Evolutionary conservation across 2,329 filamentous ascomycete species (phyloP), one percentile per base, ranked within the genome.

Genomic region (Alternaria triticina): DNA sequence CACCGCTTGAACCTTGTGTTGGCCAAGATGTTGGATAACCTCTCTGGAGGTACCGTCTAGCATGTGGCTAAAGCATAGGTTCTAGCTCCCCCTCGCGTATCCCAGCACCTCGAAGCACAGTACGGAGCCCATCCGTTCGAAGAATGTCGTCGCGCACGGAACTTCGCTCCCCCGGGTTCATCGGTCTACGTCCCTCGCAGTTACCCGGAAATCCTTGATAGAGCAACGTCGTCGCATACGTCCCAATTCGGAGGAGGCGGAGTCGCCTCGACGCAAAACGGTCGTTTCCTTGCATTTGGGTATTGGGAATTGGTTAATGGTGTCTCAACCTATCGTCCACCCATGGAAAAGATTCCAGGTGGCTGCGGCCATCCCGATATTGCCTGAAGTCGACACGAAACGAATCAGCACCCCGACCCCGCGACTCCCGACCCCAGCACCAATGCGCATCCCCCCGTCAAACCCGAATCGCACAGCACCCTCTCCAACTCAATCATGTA

Each of bases 401-500:
- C 27, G 25, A 3, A 45, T 49, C 44, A 54, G 52, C 50, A 46
- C 54, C 50, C 60, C 59, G 67, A 55, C 64, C 62, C 61, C 58
- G 56, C 64, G 57, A 46, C 54, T 17, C 49, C 49, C 62, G 40
- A 57, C 54, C 61, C 43, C 55, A 43, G 28, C 45, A 49, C 56
- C 61, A 56, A 62, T 62, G 60, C 60, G 60, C 23, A 57, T 40
- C 45, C 55, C 55, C 55, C 56, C 51, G 44, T 57, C 66, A 12
- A 64, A 65, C 49, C 64, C 62, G 58, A 68, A 68, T 62, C 67
- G 69, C 68, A 65, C 66, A 71, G 70, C 70, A 73, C 62, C 67
- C 54, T 69, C 73, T 75, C 73, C 70, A 68, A 61, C 70, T 65
- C 65, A 66, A 62, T 75, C 73, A 74, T 75, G 73, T 75, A 75